These are phyloP conservation scores for Calonectria crousiana DNA, from an alignment of 2,329 filamentous ascomycete genomes.

Conservation along the genomic window DNA sequence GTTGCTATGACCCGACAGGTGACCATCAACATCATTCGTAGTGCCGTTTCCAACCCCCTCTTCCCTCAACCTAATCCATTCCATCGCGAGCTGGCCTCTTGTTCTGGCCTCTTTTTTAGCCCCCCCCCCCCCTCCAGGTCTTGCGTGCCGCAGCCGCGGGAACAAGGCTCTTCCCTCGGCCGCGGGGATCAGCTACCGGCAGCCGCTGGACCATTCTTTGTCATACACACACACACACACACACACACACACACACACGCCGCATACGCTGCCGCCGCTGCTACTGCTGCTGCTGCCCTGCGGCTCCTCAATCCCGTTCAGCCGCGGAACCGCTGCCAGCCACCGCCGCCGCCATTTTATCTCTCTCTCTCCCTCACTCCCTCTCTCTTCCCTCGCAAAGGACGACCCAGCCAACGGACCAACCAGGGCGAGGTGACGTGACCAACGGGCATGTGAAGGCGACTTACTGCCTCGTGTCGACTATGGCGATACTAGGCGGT, in stretches of 20 bases:
- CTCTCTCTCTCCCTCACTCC: not conserved
- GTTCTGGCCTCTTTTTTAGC: not conserved
- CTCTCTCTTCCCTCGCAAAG: not conserved
- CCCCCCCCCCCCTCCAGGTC: not conserved
- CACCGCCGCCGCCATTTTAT: not conserved
- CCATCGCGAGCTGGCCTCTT: not conserved
- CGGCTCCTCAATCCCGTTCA: not conserved
- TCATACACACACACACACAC: not conserved
- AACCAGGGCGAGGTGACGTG: not conserved
- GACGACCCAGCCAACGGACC: not conserved
- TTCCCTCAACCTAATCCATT: not conserved
- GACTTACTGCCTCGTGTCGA: not conserved
- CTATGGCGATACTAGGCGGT: not conserved
- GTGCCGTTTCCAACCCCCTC: not conserved
- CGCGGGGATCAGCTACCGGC: not conserved
- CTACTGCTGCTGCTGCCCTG: not conserved
- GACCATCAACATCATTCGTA: conserved; percentile 8
- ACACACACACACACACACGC: not conserved
- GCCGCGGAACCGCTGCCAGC: conserved; percentile 1
- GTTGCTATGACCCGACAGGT: conserved; percentile 3
- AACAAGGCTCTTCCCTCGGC: not conserved
- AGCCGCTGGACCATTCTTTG: not conserved
- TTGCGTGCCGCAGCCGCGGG: not conserved
- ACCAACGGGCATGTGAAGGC: not conserved
- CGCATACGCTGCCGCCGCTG: not conserved